Conservation (phyloP, 2,329 filamentous ascomycete species). For the Cadophora sp. region DNA sequence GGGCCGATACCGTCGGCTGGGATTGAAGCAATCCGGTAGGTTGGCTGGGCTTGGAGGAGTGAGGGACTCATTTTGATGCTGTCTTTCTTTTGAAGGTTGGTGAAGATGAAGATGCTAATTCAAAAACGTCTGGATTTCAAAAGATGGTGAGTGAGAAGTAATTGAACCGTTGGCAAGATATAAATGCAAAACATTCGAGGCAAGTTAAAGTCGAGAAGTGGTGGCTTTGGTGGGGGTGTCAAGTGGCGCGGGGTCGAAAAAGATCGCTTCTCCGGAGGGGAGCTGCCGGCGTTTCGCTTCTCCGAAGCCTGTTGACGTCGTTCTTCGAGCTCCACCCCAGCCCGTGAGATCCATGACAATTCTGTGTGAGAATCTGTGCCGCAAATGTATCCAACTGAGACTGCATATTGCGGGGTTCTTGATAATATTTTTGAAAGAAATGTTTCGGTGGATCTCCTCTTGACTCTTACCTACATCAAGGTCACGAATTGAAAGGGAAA, state of each 20-base stretch:
- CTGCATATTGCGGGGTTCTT: too few species aligned
- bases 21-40: conserved; percentile 63
- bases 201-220: neutral
- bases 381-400: too few species aligned
- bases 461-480: too few species aligned
- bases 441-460: too few species aligned
- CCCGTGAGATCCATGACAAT: neutral
- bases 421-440: too few species aligned
- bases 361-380: too few species aligned
- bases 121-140: neutral
- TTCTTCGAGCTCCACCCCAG: neutral
- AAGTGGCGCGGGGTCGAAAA: neutral
- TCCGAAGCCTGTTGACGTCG: conserved; percentile 10
- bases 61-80: conserved; percentile 17
- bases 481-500: too few species aligned
- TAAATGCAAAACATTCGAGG: neutral
- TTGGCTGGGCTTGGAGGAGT: neutral
- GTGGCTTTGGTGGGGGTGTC: neutral
- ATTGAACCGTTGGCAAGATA: neutral
- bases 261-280: conserved; percentile 5
- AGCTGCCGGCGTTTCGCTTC: conserved; percentile 15
- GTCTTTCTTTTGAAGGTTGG: neutral
- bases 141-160: neutral
- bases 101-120: neutral
- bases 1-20: conserved; percentile 69